Conservation (phyloP, 1,139 yeast species). For the Suhomyces atakaporum region DNA sequence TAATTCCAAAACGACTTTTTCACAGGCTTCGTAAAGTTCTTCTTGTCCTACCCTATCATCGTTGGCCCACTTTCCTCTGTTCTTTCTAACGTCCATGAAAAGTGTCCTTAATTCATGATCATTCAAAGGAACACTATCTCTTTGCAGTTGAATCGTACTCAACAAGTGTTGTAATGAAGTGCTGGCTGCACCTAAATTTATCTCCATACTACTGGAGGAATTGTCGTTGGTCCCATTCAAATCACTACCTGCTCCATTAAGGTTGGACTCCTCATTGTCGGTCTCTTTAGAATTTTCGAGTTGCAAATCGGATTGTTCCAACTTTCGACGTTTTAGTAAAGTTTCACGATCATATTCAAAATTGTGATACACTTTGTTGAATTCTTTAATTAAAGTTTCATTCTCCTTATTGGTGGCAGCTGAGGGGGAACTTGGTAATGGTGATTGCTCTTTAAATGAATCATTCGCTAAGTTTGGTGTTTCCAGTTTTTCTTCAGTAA, state of each 20-base stretch:
- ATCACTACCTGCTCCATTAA: conserved; percentile 4
- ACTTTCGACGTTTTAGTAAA: conserved; percentile 69
- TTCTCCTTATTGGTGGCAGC: conserved; percentile 33
- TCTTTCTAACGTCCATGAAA: conserved; percentile 89
- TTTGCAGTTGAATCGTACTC: conserved; percentile 72
- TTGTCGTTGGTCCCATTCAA: conserved; percentile 11
- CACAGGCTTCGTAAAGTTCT: conserved; percentile 95
- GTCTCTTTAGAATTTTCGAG: conserved; percentile 43
- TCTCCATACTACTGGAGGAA: conserved; percentile 23
- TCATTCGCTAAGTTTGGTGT: conserved; percentile 6
- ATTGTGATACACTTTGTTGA: conserved; percentile 70
- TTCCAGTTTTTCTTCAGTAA: conserved; percentile 4
- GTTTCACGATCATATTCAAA: conserved; percentile 85
- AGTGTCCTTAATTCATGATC: conserved; percentile 83
- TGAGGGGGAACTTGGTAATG: conserved; percentile 2
- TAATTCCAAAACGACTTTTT: conserved; percentile 85
- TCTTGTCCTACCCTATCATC: conserved; percentile 96
- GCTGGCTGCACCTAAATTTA: conserved; percentile 74
- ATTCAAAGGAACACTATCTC: conserved; percentile 73
- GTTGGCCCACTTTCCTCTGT: conserved; percentile 95
- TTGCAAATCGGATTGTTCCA: conserved; percentile 78
- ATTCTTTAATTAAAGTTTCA: conserved; percentile 41
- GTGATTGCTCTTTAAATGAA: conserved; percentile 8
- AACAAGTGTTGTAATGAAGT: conserved; percentile 82
- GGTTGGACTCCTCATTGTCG: conserved; percentile 5